A percentile compares a stretch with the other conserved stretches of the same genome.
These are phyloP conservation scores for Solanum peruvianum DNA, from an alignment of 257 asterid genomes.

Conservation along the genomic window DNA sequence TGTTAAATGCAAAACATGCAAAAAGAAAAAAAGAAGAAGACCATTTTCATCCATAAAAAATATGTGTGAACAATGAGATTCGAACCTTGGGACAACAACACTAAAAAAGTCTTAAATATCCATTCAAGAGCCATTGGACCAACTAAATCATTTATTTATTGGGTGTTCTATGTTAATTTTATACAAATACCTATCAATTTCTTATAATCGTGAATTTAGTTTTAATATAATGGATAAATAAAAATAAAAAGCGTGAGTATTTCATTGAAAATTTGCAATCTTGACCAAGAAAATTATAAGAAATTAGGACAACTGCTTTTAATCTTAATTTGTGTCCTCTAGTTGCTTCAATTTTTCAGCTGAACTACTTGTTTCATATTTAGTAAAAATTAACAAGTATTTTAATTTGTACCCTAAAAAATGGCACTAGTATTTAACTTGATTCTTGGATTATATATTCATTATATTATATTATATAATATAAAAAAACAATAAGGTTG, in stretches of 20 bases:
- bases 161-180: too few species aligned
- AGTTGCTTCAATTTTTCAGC: slow-evolving; percentile 17
- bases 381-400: not conserved
- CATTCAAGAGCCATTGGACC: too few species aligned
- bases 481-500: too few species aligned
- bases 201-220: too few species aligned
- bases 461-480: too few species aligned
- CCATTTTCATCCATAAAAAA: not conserved
- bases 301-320: not conserved
- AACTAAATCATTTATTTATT: too few species aligned
- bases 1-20: not conserved
- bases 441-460: not conserved
- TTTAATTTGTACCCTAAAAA: not conserved
- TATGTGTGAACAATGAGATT: too few species aligned
- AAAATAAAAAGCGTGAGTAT: not conserved
- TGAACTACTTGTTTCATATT: not conserved
- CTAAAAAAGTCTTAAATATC: too few species aligned
- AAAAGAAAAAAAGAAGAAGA: too few species aligned
- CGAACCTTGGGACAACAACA: too few species aligned
- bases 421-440: not conserved
- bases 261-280: not conserved
- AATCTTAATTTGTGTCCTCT: slow-evolving; percentile 33
- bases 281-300: not conserved
- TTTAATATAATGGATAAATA: too few species aligned
- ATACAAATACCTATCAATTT: too few species aligned